Base-by-base conservation (phyloP, 805 yeast genomes). In the Saccharomycopsis fermentans region DNA sequence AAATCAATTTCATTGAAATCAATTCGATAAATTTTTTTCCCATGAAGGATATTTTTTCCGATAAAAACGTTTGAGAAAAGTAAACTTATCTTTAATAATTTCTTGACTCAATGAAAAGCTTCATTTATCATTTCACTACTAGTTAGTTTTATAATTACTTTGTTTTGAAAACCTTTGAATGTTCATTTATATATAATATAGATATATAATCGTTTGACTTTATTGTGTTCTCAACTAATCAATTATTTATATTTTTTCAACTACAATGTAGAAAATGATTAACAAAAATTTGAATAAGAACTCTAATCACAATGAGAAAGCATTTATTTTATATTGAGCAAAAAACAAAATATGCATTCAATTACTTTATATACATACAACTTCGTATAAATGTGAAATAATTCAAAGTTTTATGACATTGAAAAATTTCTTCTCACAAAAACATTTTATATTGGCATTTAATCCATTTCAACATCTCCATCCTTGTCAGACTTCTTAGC, bases 401-500 rank as follows among this genome's bases (percentile, higher is more conserved):
- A 43, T 21, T 43, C 2, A 43, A 43, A 26, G 50, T 43, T 43
- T n/a, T 21, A 43, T 16, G 12, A 43, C 16, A 37, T 37, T 37
- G 8, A 11, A 17, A 11, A 17, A 17, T 37, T 19, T 53, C 17
- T 19, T 24, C 17, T 55, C 24, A 11, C 24, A 24, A 24, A 43
- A 14, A 21, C 17, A 21, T 43, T 39, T 39, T n/a, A n/a, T 9
- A 2, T 17, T 24, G 26, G 50, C n/a, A 43, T 21, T 43, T 43
- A 43, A 6, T 43, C 50, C 76, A 73, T 73, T 54, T 67, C 66
- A 55, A 69, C 71, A 65, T 72, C 74, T 56, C 71, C 73, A 36
- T 72, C 76, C 63, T 71, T 66, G 43, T 63, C 67, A 6, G 64
- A 69, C 27, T 74, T 77, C 64, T 73, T 74, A 51, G 68, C 61